Percentiles rank a stretch among this genome's conserved stretches.
Conservation (phyloP, 345 rosid species). For the Cardamine chenopodiifolia region DNA sequence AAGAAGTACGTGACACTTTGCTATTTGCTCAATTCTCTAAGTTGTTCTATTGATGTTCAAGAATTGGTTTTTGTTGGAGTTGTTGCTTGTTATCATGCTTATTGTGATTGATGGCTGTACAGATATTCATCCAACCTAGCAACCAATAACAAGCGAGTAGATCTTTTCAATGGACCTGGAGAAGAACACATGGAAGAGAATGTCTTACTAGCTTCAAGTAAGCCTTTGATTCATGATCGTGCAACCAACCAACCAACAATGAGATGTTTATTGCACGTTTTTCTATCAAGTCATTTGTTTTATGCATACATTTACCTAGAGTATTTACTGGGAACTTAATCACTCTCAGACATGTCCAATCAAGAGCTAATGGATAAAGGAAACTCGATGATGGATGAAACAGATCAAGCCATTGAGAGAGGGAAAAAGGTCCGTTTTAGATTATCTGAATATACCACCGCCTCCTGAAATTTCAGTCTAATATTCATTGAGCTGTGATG, state of each 20-base stretch:
- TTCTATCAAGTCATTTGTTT: neutral
- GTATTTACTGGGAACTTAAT: constrained; percentile 24
- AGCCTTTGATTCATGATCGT: constrained; percentile 36
- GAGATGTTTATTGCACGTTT: neutral
- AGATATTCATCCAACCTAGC: constrained; percentile 80
- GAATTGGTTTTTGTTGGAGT: neutral
- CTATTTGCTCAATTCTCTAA: neutral
- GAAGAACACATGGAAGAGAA: constrained; percentile 86
- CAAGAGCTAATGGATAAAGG: constrained; percentile 76
- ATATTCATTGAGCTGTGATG: neutral
- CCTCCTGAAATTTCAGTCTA: neutral
- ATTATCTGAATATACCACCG: neutral
- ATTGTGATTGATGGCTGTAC: constrained; percentile 33
- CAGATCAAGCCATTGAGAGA: constrained; percentile 93
- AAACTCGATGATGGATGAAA: constrained; percentile 84
- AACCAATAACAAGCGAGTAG: constrained; percentile 70
- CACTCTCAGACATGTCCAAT: constrained; percentile 77
- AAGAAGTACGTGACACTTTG: constrained; percentile 58
- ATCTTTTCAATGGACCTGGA: constrained; percentile 85
- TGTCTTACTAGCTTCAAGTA: constrained; percentile 86
- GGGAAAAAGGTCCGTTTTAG: constrained; percentile 50
- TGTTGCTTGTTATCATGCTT: neutral
- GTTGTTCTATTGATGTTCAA: neutral
- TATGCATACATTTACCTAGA: neutral
- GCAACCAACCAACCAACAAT: constrained; percentile 9